Conservation (phyloP, 2,329 filamentous ascomycete species). For the Aspergillus unguis region DNA sequence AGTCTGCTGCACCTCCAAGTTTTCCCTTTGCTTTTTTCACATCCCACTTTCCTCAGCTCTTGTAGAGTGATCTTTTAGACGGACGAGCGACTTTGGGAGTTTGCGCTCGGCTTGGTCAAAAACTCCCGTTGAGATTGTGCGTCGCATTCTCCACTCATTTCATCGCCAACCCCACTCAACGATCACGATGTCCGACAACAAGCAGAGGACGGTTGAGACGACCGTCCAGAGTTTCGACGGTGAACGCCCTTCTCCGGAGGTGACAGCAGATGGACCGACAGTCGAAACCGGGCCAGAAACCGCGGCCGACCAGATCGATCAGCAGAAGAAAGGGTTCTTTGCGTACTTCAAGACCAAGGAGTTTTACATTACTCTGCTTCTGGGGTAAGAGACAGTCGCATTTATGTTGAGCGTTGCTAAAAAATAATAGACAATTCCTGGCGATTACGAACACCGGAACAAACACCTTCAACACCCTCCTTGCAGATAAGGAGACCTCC, state of each 20-base stretch:
- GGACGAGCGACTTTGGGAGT: constrained; percentile 56
- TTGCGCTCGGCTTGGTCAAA: constrained; percentile 53
- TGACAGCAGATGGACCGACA: constrained; percentile 16
- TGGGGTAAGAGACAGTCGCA: constrained; percentile 56
- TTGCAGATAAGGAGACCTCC: constrained; percentile 64
- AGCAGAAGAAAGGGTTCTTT: constrained; percentile 51
- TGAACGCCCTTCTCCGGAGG: constrained; percentile 19
- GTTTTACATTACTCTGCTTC: constrained; percentile 77
- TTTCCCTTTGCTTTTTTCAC: constrained; percentile 11
- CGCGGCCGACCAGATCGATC: constrained; percentile 38
- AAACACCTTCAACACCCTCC: constrained; percentile 81
- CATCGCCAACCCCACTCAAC: not conserved
- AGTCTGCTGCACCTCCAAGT: not conserved
- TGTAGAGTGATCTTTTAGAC: constrained; percentile 6
- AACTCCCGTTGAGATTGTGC: constrained; percentile 39
- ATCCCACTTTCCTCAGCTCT: constrained; percentile 1
- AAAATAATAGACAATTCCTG: constrained; percentile 62
- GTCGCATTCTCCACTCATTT: not conserved
- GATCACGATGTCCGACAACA: constrained; percentile 26
- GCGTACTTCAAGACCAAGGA: constrained; percentile 77
- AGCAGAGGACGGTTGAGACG: constrained; percentile 25
- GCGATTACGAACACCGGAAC: constrained; percentile 88
- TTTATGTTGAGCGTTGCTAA: constrained; percentile 1
- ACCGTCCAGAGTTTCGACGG: constrained; percentile 11
- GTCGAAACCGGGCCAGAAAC: constrained; percentile 20